phyloP scores from a whole-genome alignment of 2,329 filamentous ascomycete species.

The Nakataea oryzae region DNA sequence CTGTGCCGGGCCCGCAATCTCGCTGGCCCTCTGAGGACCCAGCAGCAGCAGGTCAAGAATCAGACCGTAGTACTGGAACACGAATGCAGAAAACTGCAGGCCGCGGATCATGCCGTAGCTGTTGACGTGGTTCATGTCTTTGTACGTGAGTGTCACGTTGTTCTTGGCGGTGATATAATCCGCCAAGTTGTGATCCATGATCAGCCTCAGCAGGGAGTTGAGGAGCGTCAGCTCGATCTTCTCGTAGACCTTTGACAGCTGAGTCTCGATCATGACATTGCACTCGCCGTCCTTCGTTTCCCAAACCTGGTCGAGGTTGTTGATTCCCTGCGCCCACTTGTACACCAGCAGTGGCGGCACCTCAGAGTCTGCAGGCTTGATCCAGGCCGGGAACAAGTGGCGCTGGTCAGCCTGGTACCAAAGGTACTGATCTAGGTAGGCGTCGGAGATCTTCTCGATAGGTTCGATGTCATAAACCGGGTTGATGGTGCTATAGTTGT shows the following conservation, averaged over 20 bases:
- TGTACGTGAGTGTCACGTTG: slow-evolving; percentile 97
- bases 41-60: slow-evolving; percentile 89
- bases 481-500: slow-evolving; percentile 98
- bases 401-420: slow-evolving; percentile 99
- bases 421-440: slow-evolving; percentile 94
- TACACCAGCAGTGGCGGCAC: slow-evolving; percentile 90
- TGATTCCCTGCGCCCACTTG: slow-evolving; percentile 99
- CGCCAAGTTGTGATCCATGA: slow-evolving; percentile 99
- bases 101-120: slow-evolving; percentile 98
- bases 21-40: slow-evolving; percentile 89
- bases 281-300: slow-evolving; percentile 88
- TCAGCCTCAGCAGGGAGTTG: slow-evolving; percentile 83
- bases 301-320: slow-evolving; percentile 94
- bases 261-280: slow-evolving; percentile 97
- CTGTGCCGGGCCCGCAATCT: slow-evolving; percentile 89
- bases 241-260: slow-evolving; percentile 98
- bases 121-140: slow-evolving; percentile 99
- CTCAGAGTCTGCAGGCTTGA: slow-evolving; percentile 97
- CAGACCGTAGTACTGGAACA: slow-evolving; percentile 97
- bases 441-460: slow-evolving; percentile 98
- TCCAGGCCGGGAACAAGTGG: slow-evolving; percentile 95
- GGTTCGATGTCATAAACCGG: slow-evolving; percentile 98
- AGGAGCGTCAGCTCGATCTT: slow-evolving; percentile 96
- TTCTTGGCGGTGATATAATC: slow-evolving; percentile 99
- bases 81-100: slow-evolving; percentile 94